Evolutionary conservation across 2,329 filamentous ascomycete genomes (phyloP), one percentile per base, ranked within the genome.

Genomic region (Pochonia chlamydosporia): DNA sequence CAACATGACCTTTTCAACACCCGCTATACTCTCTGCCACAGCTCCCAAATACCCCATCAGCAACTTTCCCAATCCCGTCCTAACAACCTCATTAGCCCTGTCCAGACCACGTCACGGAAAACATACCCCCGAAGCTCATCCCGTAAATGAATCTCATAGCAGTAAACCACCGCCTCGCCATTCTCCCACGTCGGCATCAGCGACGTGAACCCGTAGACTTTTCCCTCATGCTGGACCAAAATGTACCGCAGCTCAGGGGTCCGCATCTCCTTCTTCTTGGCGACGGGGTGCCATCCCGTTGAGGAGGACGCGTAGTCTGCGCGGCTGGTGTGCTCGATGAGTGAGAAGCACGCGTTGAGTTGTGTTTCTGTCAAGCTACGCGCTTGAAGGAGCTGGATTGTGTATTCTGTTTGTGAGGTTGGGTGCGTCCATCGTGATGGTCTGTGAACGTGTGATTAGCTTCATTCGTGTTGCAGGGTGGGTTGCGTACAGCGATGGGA

Each of bases 111-210:
- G n/a, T n/a, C n/a, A n/a, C n/a, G n/a, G n/a, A n/a, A n/a, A n/a
- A 65, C 67, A 52, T 62, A 79, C 68, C 82, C 74, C 54, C 79
- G 76, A 4, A 86, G 61, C 1, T 70, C 64, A 1, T 72, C 65
- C 31, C 70, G 64, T 3, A 91, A 73, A 59, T 92, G 87, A 30
- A 92, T 80, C 65, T 92, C 87, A 61, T 90, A 92, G 62, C 87
- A 84, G 63, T 90, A 92, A 18, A 89, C 60, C 2, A 90, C 85
- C 0, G 81, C 72, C 49, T 79, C 67, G 1, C 74, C 74, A 51
- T 83, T 79, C 59, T 89, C 85, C 56, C 78, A 78, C 2, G 82
- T 85, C n/a, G 85, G 76, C 82, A 87, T 84, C 57, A 87, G 70
- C n/a, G 82, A 86, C 1, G 76, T 72, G 56, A 87, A 85, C 4